These are phyloP conservation scores for Quercus lobata DNA, from an alignment of 331 rosid genomes.

Conservation along the genomic window DNA sequence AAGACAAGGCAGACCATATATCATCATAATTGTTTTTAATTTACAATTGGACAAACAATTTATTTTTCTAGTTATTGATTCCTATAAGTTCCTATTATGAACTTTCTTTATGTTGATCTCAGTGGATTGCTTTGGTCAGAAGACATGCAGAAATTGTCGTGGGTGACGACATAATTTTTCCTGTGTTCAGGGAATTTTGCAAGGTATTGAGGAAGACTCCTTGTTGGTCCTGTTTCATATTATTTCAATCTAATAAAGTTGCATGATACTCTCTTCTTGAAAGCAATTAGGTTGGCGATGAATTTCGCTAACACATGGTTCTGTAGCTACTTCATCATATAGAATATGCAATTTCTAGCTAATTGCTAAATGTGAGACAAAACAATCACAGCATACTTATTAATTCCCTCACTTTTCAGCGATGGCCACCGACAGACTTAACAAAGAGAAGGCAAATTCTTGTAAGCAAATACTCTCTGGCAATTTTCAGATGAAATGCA, in stretches of 20 bases:
- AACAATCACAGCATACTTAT: background rate
- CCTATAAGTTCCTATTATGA: background rate
- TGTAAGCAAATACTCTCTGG: conserved; percentile 1
- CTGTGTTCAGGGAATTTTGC: conserved; percentile 18
- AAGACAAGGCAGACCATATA: too few species aligned
- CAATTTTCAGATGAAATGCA: background rate
- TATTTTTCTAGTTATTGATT: background rate
- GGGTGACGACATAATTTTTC: conserved; percentile 13
- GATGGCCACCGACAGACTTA: background rate
- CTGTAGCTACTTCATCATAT: background rate
- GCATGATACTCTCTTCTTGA: too few species aligned
- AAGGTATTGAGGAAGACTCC: conserved; percentile 8
- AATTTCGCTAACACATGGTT: background rate
- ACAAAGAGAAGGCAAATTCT: background rate
- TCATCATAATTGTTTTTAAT: too few species aligned
- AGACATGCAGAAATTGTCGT: conserved; percentile 17
- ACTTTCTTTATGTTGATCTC: background rate
- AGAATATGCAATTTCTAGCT: background rate
- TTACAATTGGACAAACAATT: background rate
- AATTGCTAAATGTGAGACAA: background rate
- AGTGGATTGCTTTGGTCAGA: conserved; percentile 23
- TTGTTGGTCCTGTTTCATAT: background rate
- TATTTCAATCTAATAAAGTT: background rate
- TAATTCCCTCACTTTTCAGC: background rate
- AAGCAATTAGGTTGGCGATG: background rate